Evolutionary conservation across 2,329 filamentous ascomycete genomes (phyloP).

Genomic region (Aspergillus neoniger): DNA sequence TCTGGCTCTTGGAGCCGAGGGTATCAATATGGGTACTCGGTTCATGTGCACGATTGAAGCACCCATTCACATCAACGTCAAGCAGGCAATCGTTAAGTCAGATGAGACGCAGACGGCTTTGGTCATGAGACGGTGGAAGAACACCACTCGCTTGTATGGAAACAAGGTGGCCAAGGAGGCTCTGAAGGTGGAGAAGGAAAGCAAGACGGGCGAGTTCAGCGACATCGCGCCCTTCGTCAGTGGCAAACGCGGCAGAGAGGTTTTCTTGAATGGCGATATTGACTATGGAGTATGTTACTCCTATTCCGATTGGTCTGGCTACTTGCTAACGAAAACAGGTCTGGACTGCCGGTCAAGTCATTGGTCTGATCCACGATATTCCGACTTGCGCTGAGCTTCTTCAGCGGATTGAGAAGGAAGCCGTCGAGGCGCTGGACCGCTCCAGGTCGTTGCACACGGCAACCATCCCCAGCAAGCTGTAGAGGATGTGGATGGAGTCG

Average conservation of each 20-base stretch:
- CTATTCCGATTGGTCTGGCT: constrained; percentile 27
- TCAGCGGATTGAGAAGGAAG: constrained; percentile 74
- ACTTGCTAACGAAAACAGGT: constrained; percentile 57
- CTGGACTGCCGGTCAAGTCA: constrained; percentile 96
- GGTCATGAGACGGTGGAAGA: constrained; percentile 86
- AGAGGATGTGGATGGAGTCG: constrained; percentile 7
- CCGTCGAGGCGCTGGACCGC: constrained; percentile 65
- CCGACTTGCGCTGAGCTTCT: constrained; percentile 72
- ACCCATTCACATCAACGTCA: constrained; percentile 90
- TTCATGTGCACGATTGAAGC: constrained; percentile 97
- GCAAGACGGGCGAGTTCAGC: constrained; percentile 80
- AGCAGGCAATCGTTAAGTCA: constrained; percentile 84
- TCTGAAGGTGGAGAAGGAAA: constrained; percentile 79
- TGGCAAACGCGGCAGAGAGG: constrained; percentile 85
- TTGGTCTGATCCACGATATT: constrained; percentile 82
- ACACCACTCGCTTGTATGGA: constrained; percentile 83
- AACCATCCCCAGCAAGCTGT: constrained; percentile 59
- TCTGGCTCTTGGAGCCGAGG: constrained; percentile 83
- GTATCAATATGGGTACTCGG: constrained; percentile 97
- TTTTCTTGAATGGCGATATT: constrained; percentile 88
- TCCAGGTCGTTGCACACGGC: constrained; percentile 57
- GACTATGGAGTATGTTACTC: constrained; percentile 74
- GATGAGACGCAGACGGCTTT: constrained; percentile 90
- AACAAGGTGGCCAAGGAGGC: constrained; percentile 86
- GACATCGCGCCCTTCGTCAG: constrained; percentile 86